Conservation (phyloP, 371 early-diverging fungal species). For the Syncephalastrum contaminatum region DNA sequence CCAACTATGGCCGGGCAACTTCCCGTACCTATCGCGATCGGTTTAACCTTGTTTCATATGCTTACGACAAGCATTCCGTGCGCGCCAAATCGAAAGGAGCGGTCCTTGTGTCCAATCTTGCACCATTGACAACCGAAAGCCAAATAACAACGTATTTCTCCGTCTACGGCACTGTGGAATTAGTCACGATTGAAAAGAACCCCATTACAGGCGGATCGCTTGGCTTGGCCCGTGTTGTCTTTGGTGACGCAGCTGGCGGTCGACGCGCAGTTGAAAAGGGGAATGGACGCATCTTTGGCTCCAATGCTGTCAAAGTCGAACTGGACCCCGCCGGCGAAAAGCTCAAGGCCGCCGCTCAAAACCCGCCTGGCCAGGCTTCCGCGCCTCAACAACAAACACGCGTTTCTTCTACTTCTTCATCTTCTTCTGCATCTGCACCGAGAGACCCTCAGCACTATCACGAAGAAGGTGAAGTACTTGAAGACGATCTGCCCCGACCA, state of each 20-base stretch:
- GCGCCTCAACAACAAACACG: neutral
- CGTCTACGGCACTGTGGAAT: conserved; percentile 52
- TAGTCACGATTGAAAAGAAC: conserved; percentile 50
- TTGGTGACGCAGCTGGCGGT: conserved; percentile 41
- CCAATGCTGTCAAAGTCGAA: conserved; percentile 56
- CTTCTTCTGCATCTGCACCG: neutral
- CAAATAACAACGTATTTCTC: conserved; percentile 52
- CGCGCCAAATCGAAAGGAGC: conserved; percentile 34
- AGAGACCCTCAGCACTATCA: conserved; percentile 9
- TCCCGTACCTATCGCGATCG: conserved; percentile 1
- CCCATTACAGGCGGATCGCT: conserved; percentile 56
- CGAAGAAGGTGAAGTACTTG: conserved; percentile 30
- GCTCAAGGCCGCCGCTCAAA: conserved; percentile 17
- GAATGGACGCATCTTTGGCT: conserved; percentile 57
- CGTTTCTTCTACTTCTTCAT: conserved; percentile 8
- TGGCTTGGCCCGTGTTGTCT: conserved; percentile 55
- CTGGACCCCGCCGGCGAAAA: conserved; percentile 54
- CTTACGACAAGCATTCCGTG: conserved; percentile 41
- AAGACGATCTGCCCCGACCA: conserved; percentile 17
- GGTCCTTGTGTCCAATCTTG: conserved; percentile 38
- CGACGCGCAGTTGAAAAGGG: conserved; percentile 56
- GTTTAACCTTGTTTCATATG: conserved; percentile 1
- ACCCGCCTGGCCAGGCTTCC: conserved; percentile 4
- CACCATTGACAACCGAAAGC: conserved; percentile 42
- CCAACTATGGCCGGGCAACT: conserved; percentile 32